Base-by-base conservation (phyloP, 208 protist species). In the Wallacemonas sp. region DNA sequence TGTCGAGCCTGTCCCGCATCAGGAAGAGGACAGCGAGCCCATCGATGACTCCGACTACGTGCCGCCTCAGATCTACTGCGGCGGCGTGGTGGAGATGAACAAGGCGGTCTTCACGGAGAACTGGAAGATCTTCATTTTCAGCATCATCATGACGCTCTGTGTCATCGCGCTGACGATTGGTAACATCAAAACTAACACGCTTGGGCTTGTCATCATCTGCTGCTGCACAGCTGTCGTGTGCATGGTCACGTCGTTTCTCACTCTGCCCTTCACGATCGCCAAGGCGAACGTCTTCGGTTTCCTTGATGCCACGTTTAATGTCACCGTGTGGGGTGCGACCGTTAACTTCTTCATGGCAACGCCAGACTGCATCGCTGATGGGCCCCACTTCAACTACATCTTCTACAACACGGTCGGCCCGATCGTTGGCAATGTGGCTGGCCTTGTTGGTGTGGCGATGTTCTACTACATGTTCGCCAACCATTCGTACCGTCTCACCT, bases 241-340 rank as follows among this genome's bases (percentile, higher is more conserved):
- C 27, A 60, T 63, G 30, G 51, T 28, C 14, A 54, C 69, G 15
- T 63, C 47, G 11, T 84, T 81, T 56, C 64, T 46, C 41, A 68
- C 70, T 1, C 46, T 86, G n/a, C 64, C 75, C 8, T 28, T 39
- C 19, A 45, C 68, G 17, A 71, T 79, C 30, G 79, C 79, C n/a
- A 78, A 79, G 36, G 69, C 66, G 12, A 80, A 78, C 31, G 17
- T 80, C 36, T 86, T 71, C 51, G 49, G 44, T 4, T 86, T 80
- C 49, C 39, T 82, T n/a, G 45, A 53, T 2, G 49, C 49, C 21
- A 62, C 62, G 19, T 36, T 74, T 24, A 82, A 86, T 68, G 53
- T 86, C 26, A 63, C 70, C 14, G 55, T 85, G 19, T 56, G 56
- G 30, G 70, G 75, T 44, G 66, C 79, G 3, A 28, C 82, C 8